Evolutionary conservation across 352 stramenopile genomes (phyloP).

Genomic region (Peronospora farinosa): DNA sequence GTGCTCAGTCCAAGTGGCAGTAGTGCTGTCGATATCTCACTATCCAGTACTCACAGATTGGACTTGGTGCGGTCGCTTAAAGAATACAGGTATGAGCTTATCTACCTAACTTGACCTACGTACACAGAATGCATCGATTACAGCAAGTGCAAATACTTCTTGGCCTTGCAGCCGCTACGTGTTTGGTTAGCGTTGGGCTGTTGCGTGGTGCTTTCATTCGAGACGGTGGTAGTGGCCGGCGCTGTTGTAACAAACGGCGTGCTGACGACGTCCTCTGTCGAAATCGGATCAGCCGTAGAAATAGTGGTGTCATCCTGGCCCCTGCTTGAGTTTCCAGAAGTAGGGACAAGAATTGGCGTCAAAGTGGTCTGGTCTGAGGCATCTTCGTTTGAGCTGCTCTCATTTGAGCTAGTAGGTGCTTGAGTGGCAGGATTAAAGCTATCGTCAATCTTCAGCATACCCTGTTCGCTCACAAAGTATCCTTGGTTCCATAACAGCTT

Average conservation of each 20-base stretch:
- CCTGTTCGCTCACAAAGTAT: conserved; percentile 34
- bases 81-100: too few species aligned
- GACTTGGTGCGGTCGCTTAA: too few species aligned
- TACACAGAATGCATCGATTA: conserved; percentile 9
- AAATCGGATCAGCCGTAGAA: conserved; percentile 9
- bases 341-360: conserved; percentile 1
- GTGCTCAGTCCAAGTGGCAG: too few species aligned
- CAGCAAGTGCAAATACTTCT: conserved; percentile 16
- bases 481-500: conserved; percentile 61
- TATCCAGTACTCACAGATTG: too few species aligned
- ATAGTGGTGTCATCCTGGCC: conserved; percentile 18
- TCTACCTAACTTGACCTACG: neutral
- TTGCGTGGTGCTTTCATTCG: conserved; percentile 3
- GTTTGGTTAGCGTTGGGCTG: neutral
- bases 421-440: conserved; percentile 3
- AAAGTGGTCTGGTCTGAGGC: conserved; percentile 5
- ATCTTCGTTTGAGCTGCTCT: conserved; percentile 4
- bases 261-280: conserved; percentile 3
- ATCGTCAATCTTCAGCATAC: conserved; percentile 14
- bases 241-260: conserved; percentile 7
- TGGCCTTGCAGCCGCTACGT: conserved; percentile 19
- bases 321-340: conserved; percentile 12
- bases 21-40: too few species aligned
- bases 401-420: conserved; percentile 2
- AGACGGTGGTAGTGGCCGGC: neutral